Percentiles rank a stretch among this genome's conserved stretches.
phyloP scores from a whole-genome alignment of 169 alveolate genomes.

The Cryptosporidium ubiquitum region DNA sequence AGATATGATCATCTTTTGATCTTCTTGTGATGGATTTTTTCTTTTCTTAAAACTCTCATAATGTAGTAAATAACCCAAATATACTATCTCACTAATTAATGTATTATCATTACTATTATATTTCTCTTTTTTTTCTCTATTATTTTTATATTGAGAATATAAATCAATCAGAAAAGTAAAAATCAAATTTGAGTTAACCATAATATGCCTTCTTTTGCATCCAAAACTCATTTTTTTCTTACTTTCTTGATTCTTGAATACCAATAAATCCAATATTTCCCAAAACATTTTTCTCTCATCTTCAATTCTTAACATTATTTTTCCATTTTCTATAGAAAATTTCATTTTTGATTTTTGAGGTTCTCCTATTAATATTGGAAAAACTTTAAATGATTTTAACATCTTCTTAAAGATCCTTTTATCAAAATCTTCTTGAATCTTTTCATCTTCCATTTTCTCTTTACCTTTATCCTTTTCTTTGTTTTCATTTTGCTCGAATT shows the following conservation, averaged over 20 bases:
- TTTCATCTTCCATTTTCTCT: neutral
- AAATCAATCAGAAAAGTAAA: neutral
- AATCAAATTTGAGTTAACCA: conserved; percentile 24
- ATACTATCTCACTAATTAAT: neutral
- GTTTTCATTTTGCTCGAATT: neutral
- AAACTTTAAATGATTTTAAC: neutral
- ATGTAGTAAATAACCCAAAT: conserved; percentile 11
- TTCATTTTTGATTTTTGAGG: neutral
- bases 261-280: conserved; percentile 4
- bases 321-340: neutral
- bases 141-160: neutral
- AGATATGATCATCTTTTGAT: neutral
- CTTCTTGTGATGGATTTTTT: neutral
- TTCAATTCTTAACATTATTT: neutral
- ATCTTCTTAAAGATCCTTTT: neutral
- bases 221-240: neutral
- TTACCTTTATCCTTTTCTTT: neutral
- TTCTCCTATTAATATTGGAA: neutral
- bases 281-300: neutral
- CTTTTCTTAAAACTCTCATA: neutral
- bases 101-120: neutral
- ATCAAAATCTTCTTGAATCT: neutral
- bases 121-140: no score
- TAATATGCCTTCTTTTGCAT: neutral
- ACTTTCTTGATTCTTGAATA: neutral